phyloP scores from a whole-genome alignment of 805 yeast genomes.

The Myxozyma geophila region DNA sequence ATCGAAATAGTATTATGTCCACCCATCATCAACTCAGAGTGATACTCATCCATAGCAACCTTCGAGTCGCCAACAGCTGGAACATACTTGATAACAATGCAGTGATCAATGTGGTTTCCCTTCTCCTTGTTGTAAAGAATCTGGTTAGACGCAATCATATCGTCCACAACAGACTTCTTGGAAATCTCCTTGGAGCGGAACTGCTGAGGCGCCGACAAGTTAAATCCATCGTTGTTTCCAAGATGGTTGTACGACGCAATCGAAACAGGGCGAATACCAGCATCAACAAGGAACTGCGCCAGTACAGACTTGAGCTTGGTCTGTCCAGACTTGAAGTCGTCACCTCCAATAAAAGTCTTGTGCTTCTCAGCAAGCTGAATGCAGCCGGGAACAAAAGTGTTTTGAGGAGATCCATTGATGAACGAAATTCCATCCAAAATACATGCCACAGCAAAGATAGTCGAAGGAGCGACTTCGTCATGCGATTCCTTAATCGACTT shows the following conservation, averaged over 20 bases:
- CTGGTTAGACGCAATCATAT: slow-evolving; percentile 85
- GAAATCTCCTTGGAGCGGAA: slow-evolving; percentile 95
- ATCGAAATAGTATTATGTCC: slow-evolving; percentile 94
- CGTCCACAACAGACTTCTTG: slow-evolving; percentile 90
- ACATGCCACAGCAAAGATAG: slow-evolving; percentile 91
- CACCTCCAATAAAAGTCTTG: slow-evolving; percentile 87
- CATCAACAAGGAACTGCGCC: slow-evolving; percentile 94
- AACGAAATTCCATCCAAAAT: slow-evolving; percentile 87
- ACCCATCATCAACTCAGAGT: slow-evolving; percentile 95
- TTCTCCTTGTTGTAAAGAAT: slow-evolving; percentile 79
- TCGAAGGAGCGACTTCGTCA: slow-evolving; percentile 85
- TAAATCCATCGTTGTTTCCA: slow-evolving; percentile 95
- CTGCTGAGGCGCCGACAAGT: slow-evolving; percentile 87
- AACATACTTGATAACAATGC: slow-evolving; percentile 91
- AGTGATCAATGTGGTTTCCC: slow-evolving; percentile 84
- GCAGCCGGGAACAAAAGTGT: slow-evolving; percentile 95
- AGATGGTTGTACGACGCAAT: slow-evolving; percentile 95
- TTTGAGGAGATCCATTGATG: slow-evolving; percentile 96
- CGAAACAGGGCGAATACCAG: slow-evolving; percentile 93
- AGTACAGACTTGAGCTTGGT: slow-evolving; percentile 94
- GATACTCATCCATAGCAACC: slow-evolving; percentile 98
- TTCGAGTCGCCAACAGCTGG: slow-evolving; percentile 95
- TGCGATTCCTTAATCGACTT: slow-evolving; percentile 76
- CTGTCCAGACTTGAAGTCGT: slow-evolving; percentile 96
- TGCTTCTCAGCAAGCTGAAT: slow-evolving; percentile 83